A percentile compares a stretch with the other conserved stretches of the same genome.
Conservation (phyloP, 2,329 filamentous ascomycete species). For the Hypoxylon rubiginosum region DNA sequence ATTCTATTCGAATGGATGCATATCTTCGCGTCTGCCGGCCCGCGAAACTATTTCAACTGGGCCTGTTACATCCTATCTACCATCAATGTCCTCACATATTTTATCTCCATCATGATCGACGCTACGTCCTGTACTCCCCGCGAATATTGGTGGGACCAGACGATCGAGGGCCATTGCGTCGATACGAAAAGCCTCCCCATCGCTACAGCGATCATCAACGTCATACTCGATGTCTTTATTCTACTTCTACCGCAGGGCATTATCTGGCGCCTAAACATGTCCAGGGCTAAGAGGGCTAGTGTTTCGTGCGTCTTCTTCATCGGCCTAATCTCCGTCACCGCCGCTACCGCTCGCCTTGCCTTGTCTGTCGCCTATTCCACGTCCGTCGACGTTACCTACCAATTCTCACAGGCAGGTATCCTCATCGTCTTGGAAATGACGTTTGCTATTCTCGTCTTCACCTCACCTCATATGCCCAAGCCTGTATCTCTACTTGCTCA, state of each 20-base stretch:
- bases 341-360: conserved; percentile 1
- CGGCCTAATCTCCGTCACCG: background rate
- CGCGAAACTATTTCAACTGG: conserved; percentile 10
- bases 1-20: conserved; percentile 15
- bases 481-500: background rate
- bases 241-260: conserved; percentile 12
- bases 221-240: conserved; percentile 10
- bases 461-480: conserved; percentile 9
- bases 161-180: conserved; percentile 4
- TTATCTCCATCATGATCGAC: conserved; percentile 4
- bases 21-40: conserved; percentile 10
- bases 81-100: conserved; percentile 4
- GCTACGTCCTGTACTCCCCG: conserved; percentile 7
- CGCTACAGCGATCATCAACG: conserved; percentile 4
- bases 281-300: conserved; percentile 5
- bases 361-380: background rate
- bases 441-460: conserved; percentile 12
- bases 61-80: conserved; percentile 5
- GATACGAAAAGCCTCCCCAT: background rate
- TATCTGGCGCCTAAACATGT: conserved; percentile 6
- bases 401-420: conserved; percentile 9
- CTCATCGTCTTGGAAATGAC: conserved; percentile 9
- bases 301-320: conserved; percentile 6
- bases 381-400: conserved; percentile 10
- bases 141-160: conserved; percentile 13